Evolutionary conservation across 768 basidiomycete genomes (phyloP), one percentile per base, ranked within the genome.

Genomic region (Calocera viscosa): DNA sequence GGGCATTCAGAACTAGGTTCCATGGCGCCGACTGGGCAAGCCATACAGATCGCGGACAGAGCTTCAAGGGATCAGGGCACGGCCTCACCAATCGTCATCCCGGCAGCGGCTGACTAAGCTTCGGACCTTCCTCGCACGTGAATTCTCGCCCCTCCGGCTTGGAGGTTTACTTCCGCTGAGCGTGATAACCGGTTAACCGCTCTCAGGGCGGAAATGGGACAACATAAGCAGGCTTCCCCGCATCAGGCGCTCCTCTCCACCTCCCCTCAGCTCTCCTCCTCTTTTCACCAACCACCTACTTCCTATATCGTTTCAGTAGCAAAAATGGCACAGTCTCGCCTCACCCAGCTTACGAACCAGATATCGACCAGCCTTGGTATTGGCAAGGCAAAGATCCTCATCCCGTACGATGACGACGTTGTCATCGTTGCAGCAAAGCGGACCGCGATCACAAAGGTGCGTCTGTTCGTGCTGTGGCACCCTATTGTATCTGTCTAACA

Each of bases 351-450:
- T 17, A 47, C 47, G 10, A 63, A 26, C 40, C 40, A 67, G 64
- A 67, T 69, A 65, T 60, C 67, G 0, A 60, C 53, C 30, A 60
- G 26, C 30, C 53, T 60, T 60, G 53, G 53, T 5, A 22, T 60
- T 3, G 80, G 81, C 67, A 89, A 84, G 74, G 79, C 85, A 26
- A 79, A 80, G 67, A 70, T 91, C 26, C 82, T 92, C 63, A 79
- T 83, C 72, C 88, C 91, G 79, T 79, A 83, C 72, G 87, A 89
- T 69, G 82, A 90, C 75, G 93, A 95, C 76, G 88, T 97, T 16
- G 95, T 98, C 70, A 89, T 97, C 74, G 85, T 92, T 72, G 79
- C 86, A 12, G 94, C 94, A 24, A 83, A 91, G 63, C 86, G 96
- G 69, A 92, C 94, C 49, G 91, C 96, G 28, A 82, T 95, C 68